These are phyloP conservation scores for Huntiella abstrusa DNA, from an alignment of 2,329 filamentous ascomycete genomes.

Conservation along the genomic window DNA sequence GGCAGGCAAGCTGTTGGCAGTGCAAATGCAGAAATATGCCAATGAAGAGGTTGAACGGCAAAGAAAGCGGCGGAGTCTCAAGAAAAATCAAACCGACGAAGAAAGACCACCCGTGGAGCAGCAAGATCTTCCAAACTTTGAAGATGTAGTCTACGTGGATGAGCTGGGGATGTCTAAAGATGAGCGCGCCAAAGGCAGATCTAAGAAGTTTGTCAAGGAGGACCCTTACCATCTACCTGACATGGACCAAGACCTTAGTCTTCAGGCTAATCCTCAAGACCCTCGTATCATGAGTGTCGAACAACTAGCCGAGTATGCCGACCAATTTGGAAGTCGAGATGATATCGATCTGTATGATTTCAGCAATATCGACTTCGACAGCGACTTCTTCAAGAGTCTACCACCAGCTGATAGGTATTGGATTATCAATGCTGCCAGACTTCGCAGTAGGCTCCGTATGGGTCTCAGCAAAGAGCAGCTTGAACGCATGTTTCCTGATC, in stretches of 20 bases:
- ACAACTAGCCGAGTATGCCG: slow-evolving; percentile 82
- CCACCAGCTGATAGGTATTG: slow-evolving; percentile 88
- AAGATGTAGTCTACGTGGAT: slow-evolving; percentile 73
- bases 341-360: slow-evolving; percentile 90
- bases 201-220: slow-evolving; percentile 58
- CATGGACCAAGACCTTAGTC: slow-evolving; percentile 55
- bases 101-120: background rate
- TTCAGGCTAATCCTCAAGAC: slow-evolving; percentile 80
- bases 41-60: slow-evolving; percentile 65
- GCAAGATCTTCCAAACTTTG: slow-evolving; percentile 46
- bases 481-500: slow-evolving; percentile 88
- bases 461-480: slow-evolving; percentile 91
- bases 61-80: slow-evolving; percentile 22
- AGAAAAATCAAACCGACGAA: slow-evolving; percentile 23
- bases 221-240: slow-evolving; percentile 93
- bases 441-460: slow-evolving; percentile 82
- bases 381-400: slow-evolving; percentile 82
- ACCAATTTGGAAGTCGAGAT: slow-evolving; percentile 80
- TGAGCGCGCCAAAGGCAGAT: slow-evolving; percentile 51
- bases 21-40: slow-evolving; percentile 81
- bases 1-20: slow-evolving; percentile 73
- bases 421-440: slow-evolving; percentile 80
- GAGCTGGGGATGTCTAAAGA: slow-evolving; percentile 64
- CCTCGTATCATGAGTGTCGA: slow-evolving; percentile 91
- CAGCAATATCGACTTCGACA: slow-evolving; percentile 95